Evolutionary conservation across 2,329 filamentous ascomycete genomes (phyloP).

Genomic region (Neonectria neomacrospora): DNA sequence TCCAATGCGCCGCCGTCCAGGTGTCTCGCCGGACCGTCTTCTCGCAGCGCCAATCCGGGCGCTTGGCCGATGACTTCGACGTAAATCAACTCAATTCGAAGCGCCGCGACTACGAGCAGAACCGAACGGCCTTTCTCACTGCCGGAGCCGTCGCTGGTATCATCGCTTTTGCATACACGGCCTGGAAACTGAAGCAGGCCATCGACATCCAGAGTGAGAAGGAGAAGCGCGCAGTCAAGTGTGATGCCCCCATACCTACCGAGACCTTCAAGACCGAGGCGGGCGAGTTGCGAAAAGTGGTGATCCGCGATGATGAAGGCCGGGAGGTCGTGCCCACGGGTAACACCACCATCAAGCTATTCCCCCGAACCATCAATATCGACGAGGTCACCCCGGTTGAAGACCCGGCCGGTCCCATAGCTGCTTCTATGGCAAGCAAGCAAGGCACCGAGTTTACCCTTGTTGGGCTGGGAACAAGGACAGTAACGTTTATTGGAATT

Average conservation of each 20-base stretch:
- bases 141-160: slow-evolving; percentile 62
- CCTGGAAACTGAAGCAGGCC: slow-evolving; percentile 61
- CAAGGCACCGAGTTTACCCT: slow-evolving; percentile 81
- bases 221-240: slow-evolving; percentile 56
- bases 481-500: slow-evolving; percentile 88
- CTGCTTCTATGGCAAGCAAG: slow-evolving; percentile 52
- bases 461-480: slow-evolving; percentile 86
- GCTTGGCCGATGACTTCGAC: slow-evolving; percentile 61
- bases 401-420: slow-evolving; percentile 48
- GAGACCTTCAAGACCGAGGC: slow-evolving; percentile 61
- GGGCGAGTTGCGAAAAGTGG: slow-evolving; percentile 65
- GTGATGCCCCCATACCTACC: slow-evolving; percentile 52
- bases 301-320: slow-evolving; percentile 74
- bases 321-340: slow-evolving; percentile 83
- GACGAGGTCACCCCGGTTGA: slow-evolving; percentile 53
- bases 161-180: slow-evolving; percentile 62
- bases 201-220: slow-evolving; percentile 49
- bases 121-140: slow-evolving; percentile 62
- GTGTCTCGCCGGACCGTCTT: slow-evolving; percentile 45
- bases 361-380: slow-evolving; percentile 78
- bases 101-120: slow-evolving; percentile 61
- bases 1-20: slow-evolving; percentile 37
- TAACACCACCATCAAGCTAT: slow-evolving; percentile 80
- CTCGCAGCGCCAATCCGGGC: slow-evolving; percentile 44
- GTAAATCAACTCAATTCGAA: slow-evolving; percentile 59